Conservation (phyloP, 2,329 filamentous ascomycete species). For the Volutella citrinella region DNA sequence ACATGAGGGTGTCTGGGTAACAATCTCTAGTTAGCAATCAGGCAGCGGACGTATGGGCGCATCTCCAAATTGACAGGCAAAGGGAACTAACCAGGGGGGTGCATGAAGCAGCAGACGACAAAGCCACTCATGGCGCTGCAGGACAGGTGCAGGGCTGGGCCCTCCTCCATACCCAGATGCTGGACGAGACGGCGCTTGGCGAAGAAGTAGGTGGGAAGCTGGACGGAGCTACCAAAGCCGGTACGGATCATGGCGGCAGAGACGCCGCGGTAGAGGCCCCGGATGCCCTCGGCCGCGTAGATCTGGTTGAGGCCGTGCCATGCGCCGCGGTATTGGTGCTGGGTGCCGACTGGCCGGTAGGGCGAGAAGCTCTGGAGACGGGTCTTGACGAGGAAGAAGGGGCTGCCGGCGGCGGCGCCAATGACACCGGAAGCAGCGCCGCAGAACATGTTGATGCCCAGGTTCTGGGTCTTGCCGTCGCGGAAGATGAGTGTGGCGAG, state of each 20-base stretch:
- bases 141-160: constrained; percentile 80
- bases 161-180: constrained; percentile 87
- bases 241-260: constrained; percentile 93
- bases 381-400: constrained; percentile 98
- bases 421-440: constrained; percentile 87
- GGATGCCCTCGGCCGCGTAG: constrained; percentile 70
- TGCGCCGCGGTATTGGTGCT: constrained; percentile 87
- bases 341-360: constrained; percentile 92
- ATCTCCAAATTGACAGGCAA: too few species aligned
- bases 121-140: constrained; percentile 91
- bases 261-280: constrained; percentile 85
- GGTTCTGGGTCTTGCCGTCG: constrained; percentile 72
- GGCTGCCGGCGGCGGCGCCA: constrained; percentile 87
- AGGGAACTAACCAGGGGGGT: constrained; percentile 77
- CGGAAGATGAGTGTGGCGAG: constrained; percentile 69
- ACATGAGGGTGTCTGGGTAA: constrained; percentile 86
- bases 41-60: too few species aligned
- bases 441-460: constrained; percentile 90
- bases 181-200: constrained; percentile 82
- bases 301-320: constrained; percentile 80
- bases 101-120: constrained; percentile 97
- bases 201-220: constrained; percentile 97
- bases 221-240: constrained; percentile 91
- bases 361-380: constrained; percentile 91
- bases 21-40: constrained; percentile 4